Base-by-base conservation (phyloP, 2,329 filamentous ascomycete genomes). In the Calonectria pauciramosa region DNA sequence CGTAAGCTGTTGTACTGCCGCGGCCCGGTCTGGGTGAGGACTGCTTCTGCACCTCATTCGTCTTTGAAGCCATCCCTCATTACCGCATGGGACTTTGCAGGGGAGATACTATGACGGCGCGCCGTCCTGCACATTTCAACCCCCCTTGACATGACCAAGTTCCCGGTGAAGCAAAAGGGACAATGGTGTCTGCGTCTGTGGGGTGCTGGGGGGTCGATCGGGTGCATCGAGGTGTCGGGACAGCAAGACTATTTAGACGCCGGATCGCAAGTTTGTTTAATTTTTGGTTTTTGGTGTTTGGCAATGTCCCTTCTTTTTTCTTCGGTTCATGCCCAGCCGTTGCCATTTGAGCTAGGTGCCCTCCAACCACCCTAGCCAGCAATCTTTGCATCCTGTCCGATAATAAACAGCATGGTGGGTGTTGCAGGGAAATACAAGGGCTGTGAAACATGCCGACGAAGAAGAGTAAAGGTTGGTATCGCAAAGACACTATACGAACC, bases 361-460 rank as follows among this genome's bases (percentile, higher is more conserved):
- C 28, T 66, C 67, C 41, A 66, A 26, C 54, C 52, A 7, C 47
- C 41, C 26, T 41, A 23, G 36, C 38, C 30, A 11, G 23, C 16
- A n/a, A 52, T 34, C 44, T 63, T 63, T 14, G 23, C n/a, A 23
- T 36, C 32, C 13, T 20, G 28, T 13, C 34, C 20, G 18, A 18
- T 23, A 52, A 28, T 65, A 34, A 75, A 52, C 80, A 86, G 71
- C 44, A 92, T 92, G 91, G 91, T 92, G 77, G 91, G 91, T 68
- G 91, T 93, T 72, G 88, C 90, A 47, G 91, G 91, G 67, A 92
- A 92, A 82, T 93, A 90, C 82, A 92, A 92, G 82, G 91, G 91
- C 47, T 93, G 91, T 83, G 91, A 92, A 82, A 92, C 91, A 32
- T 93, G 91, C 81, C 86, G 91, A 64, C 85, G 87, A 34, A 86